Evolutionary conservation across 352 stramenopile genomes (phyloP).

Genomic region (Halophytophthora polymorphica): DNA sequence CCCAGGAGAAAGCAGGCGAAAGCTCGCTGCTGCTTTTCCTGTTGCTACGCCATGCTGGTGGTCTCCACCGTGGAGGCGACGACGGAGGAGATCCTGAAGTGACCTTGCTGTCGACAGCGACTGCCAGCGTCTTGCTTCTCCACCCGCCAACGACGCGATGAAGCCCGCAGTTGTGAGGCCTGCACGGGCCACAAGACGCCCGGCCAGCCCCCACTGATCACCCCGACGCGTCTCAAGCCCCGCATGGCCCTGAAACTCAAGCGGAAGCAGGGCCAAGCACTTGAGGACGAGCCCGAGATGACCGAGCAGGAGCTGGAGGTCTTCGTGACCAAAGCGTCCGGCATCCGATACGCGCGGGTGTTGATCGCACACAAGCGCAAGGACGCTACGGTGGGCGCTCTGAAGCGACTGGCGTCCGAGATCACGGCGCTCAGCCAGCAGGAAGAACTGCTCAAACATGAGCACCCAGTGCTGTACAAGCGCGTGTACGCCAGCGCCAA

Average conservation of each 20-base stretch:
- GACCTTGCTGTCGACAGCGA: conserved; percentile 18
- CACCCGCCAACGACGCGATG: conserved; percentile 8
- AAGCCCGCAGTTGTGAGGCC: conserved; percentile 17
- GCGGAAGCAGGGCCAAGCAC: too few relatives aligned
- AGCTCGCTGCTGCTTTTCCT: conserved; percentile 10
- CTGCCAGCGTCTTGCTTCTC: conserved; percentile 17
- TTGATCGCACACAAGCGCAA: too few relatives aligned
- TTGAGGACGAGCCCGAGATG: too few relatives aligned
- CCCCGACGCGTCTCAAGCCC: conserved; percentile 7
- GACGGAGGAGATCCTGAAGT: conserved; percentile 9
- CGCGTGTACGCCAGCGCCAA: too few relatives aligned
- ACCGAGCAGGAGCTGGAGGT: too few relatives aligned
- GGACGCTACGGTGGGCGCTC: too few relatives aligned
- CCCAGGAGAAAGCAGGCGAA: background rate
- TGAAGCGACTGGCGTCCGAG: too few relatives aligned
- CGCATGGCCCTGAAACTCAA: background rate
- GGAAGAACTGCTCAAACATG: too few relatives aligned
- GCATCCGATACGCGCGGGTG: too few relatives aligned
- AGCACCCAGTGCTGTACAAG: too few relatives aligned
- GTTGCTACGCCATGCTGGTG: conserved; percentile 7
- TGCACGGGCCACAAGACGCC: conserved; percentile 16
- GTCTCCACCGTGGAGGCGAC: conserved; percentile 7
- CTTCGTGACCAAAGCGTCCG: too few relatives aligned
- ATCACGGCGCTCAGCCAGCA: too few relatives aligned
- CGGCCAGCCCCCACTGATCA: background rate